Percentiles rank a stretch among this genome's conserved stretches.
These are phyloP conservation scores for Calonectria pauciramosa DNA, from an alignment of 2,329 filamentous ascomycete genomes.

Conservation along the genomic window DNA sequence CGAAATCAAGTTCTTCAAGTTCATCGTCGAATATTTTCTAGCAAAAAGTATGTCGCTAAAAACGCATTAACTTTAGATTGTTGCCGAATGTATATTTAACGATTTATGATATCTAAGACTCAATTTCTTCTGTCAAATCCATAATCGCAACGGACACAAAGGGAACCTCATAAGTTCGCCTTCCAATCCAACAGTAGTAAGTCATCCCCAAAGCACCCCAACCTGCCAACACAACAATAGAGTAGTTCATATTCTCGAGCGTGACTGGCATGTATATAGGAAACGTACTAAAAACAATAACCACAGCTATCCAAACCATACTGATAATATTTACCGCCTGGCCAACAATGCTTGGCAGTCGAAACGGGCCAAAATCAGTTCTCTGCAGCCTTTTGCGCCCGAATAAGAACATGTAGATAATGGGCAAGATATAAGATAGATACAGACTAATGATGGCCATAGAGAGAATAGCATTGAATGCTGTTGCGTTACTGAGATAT, in stretches of 20 bases:
- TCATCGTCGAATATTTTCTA: too few species aligned
- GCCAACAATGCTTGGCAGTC: constrained; percentile 50
- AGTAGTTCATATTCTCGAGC: constrained; percentile 59
- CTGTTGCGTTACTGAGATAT: constrained; percentile 13
- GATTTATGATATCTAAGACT: too few species aligned
- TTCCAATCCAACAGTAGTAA: constrained; percentile 43
- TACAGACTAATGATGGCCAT: constrained; percentile 21
- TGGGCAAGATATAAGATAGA: constrained; percentile 10
- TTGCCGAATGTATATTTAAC: too few species aligned
- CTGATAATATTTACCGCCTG: constrained; percentile 53
- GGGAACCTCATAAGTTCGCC: constrained; percentile 40
- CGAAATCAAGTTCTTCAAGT: too few species aligned
- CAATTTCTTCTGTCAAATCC: neutral
- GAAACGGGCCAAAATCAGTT: constrained; percentile 17
- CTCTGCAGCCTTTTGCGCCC: neutral
- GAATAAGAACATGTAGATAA: neutral
- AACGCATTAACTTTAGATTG: too few species aligned
- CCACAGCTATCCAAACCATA: constrained; percentile 56
- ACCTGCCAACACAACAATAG: constrained; percentile 54
- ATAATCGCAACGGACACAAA: neutral
- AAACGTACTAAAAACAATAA: constrained; percentile 59
- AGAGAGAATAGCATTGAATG: constrained; percentile 25
- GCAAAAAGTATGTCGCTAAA: too few species aligned
- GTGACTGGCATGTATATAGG: constrained; percentile 55
- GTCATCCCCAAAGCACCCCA: constrained; percentile 50